Base-by-base conservation (phyloP, 2,329 filamentous ascomycete genomes). In the Microcyclospora pomicola region DNA sequence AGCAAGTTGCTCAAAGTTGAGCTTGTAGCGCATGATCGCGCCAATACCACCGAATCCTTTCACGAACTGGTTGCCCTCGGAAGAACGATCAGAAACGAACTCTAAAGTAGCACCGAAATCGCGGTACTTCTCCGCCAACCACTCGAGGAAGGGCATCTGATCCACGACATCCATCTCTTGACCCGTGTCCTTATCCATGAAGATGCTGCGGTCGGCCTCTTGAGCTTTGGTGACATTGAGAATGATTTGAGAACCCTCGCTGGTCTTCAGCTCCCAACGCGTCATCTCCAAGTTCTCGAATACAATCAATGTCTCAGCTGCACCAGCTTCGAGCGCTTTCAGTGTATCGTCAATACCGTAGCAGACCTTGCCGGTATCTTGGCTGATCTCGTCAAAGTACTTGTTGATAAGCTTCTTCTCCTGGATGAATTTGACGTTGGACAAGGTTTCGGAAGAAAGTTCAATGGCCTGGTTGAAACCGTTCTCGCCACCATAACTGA, bases 391-490 rank as follows among this genome's bases (percentile, higher is more conserved):
- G 61, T 98, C 87, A 55, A 98, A 98, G 72, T 98, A 98, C 60
- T 83, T 86, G 61, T 88, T 88, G 58, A 98, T 98, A 46, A 98
- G 77, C 71, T 95, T 98, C 81, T 98, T 98, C 74, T 98, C 91
- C 66, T 98, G 91, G 61, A 98, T 95, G 63, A 98, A 98, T 68
- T 98, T 98, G 74, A 98, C 91, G 60, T 96, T 98, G 65, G 87
- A 83, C 34, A 98, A 75, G 6, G 91, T 98, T 71, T 98, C 92
- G 6, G 86, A 76, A 16, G 91, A 81, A 54, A 98, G 66, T 60
- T 98, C 91, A 48, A 98, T 98, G 43, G 91, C 91, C 68, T 98
- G 92, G 70, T 98, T 98, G 75, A 98, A 98, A 34, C 91, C 91
- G 70, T 96, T 96, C 68, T 98, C 92, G 52, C 91, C 91, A 62